Evolutionary conservation across 2,329 filamentous ascomycete species (phyloP).

Genomic region (Orbilia oligospora): DNA sequence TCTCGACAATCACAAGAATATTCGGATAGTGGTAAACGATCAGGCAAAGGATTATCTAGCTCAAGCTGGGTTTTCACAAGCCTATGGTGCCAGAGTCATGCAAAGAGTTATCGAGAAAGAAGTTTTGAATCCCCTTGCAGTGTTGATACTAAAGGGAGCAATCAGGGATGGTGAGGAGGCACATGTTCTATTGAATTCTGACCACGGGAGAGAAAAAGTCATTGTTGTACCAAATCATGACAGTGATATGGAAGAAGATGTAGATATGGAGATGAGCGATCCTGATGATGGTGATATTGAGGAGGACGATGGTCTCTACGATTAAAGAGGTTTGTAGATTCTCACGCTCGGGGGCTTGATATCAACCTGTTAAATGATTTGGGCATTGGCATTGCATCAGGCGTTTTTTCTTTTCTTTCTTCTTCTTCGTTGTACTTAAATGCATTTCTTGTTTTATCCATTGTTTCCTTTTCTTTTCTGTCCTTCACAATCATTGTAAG

Average conservation of each 20-base stretch:
- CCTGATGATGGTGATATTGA: constrained; percentile 75
- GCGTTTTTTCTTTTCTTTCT: constrained; percentile 15
- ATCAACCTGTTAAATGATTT: background rate
- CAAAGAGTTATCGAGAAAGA: constrained; percentile 95
- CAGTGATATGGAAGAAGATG: constrained; percentile 73
- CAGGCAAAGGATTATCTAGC: constrained; percentile 95
- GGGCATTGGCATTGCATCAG: constrained; percentile 22
- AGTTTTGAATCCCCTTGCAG: constrained; percentile 91
- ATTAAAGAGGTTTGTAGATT: constrained; percentile 66
- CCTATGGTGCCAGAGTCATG: constrained; percentile 91
- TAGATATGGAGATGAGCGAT: constrained; percentile 81
- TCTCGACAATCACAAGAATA: constrained; percentile 85
- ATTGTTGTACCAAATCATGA: constrained; percentile 87
- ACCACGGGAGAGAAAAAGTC: constrained; percentile 78
- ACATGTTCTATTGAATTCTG: constrained; percentile 76
- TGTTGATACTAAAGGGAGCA: constrained; percentile 87
- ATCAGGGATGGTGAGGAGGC: constrained; percentile 89
- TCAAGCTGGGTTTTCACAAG: constrained; percentile 90
- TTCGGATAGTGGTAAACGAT: constrained; percentile 83
- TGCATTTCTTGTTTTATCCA: background rate
- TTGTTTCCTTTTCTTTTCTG: too few species aligned
- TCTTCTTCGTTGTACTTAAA: constrained; percentile 36
- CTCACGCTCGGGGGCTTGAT: background rate
- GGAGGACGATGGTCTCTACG: constrained; percentile 75
- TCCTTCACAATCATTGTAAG: constrained; percentile 5